Conservation (phyloP, 2,329 filamentous ascomycete species). For the Fusarium azukiicola region DNA sequence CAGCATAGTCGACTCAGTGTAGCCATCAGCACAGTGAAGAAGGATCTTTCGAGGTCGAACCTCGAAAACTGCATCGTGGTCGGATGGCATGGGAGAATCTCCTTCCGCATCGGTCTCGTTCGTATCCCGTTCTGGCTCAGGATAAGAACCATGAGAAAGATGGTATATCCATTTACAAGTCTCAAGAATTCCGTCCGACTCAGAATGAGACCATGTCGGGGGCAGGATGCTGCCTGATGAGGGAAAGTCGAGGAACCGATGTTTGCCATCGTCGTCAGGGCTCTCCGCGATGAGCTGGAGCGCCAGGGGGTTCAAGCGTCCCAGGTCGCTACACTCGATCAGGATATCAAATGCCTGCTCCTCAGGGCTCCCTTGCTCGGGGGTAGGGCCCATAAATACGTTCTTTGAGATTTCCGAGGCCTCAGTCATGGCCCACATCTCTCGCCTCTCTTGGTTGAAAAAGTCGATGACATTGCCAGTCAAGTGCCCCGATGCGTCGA, state of each 20-base stretch:
- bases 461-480: conserved; percentile 93
- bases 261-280: conserved; percentile 65
- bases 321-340: conserved; percentile 94
- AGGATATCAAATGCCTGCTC: conserved; percentile 88
- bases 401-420: conserved; percentile 94
- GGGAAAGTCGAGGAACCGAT: conserved; percentile 84
- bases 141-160: conserved; percentile 84
- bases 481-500: conserved; percentile 85
- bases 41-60: conserved; percentile 84
- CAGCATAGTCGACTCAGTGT: conserved; percentile 95
- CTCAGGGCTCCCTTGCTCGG: conserved; percentile 81
- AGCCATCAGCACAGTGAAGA: conserved; percentile 97
- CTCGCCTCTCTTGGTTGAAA: conserved; percentile 91
- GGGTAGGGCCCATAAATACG: conserved; percentile 94
- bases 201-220: conserved; percentile 91
- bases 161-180: conserved; percentile 95
- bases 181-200: conserved; percentile 91
- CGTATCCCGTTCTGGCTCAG: conserved; percentile 59
- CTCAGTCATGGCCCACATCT: conserved; percentile 97
- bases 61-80: conserved; percentile 43
- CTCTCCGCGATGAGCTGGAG: conserved; percentile 82
- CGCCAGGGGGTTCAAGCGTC: conserved; percentile 85
- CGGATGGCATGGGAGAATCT: conserved; percentile 51
- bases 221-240: conserved; percentile 94
- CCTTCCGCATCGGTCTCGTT: conserved; percentile 56